These are phyloP conservation scores for Irpex sp. DNA, from an alignment of 1,284 basidiomycete genomes.

Conservation along the genomic window DNA sequence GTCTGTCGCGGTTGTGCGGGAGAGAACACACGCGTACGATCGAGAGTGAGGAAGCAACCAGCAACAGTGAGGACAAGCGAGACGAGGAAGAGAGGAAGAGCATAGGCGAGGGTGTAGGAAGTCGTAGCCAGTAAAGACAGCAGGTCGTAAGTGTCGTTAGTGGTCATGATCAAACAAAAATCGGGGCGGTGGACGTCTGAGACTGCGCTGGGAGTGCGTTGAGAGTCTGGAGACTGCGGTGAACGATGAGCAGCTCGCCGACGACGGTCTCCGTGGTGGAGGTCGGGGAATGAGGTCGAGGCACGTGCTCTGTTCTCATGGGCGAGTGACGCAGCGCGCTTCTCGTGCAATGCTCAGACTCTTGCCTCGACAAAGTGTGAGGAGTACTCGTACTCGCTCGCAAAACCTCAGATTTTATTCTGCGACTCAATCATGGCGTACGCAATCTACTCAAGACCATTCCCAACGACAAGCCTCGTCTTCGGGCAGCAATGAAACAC, in stretches of 20 bases:
- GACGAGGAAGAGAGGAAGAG: slow-evolving; percentile 48
- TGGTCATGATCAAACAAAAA: slow-evolving; percentile 1
- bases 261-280: not conserved
- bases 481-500: not conserved
- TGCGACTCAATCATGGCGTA: too few species aligned
- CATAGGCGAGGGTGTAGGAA: slow-evolving; percentile 42
- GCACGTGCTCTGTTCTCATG: not conserved
- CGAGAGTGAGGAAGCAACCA: slow-evolving; percentile 64
- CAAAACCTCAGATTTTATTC: too few species aligned
- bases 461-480: not conserved
- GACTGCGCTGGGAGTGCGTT: not conserved
- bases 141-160: slow-evolving; percentile 18
- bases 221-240: not conserved
- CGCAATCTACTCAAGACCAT: not conserved
- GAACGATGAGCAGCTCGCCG: not conserved
- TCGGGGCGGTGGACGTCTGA: not conserved
- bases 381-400: too few species aligned
- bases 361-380: not conserved
- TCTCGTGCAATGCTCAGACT: not conserved
- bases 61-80: slow-evolving; percentile 55
- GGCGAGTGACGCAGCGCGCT: not conserved
- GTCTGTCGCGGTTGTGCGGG: slow-evolving; percentile 29
- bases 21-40: slow-evolving; percentile 60
- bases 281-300: not conserved
- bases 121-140: slow-evolving; percentile 22